phyloP scores from a whole-genome alignment of 306 rosid genomes.

The Mimosa bimucronata region DNA sequence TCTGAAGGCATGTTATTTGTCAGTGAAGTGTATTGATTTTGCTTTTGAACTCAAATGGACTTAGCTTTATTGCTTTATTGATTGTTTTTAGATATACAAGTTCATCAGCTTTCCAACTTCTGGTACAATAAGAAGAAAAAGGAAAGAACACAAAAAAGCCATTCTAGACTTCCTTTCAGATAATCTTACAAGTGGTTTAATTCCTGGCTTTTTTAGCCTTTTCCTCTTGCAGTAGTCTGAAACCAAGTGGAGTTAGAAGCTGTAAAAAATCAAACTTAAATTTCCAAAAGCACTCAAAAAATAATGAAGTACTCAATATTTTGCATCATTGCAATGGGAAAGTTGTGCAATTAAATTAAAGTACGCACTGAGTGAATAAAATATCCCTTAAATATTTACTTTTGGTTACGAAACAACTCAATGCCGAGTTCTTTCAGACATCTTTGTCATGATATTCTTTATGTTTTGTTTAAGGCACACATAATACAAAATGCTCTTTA shows the following conservation, averaged over 20 bases:
- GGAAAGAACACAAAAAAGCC: background rate
- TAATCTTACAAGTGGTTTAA: background rate
- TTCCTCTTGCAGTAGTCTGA: background rate
- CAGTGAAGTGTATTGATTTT: background rate
- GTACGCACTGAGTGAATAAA: background rate
- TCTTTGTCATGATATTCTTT: conserved; percentile 19
- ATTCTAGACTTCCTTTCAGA: background rate
- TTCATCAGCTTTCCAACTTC: conserved; percentile 8
- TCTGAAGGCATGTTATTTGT: conserved; percentile 1
- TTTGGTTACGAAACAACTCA: background rate
- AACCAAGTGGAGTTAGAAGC: background rate
- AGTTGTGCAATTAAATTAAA: background rate
- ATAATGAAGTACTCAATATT: conserved; percentile 5
- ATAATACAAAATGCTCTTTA: conserved; percentile 26
- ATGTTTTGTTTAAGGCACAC: background rate
- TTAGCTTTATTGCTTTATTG: conserved; percentile 11
- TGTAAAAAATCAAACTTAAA: conserved; percentile 7
- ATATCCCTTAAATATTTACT: background rate
- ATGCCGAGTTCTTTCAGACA: conserved; percentile 5
- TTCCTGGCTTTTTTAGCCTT: background rate
- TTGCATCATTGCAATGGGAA: conserved; percentile 8
- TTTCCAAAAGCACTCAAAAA: conserved; percentile 11
- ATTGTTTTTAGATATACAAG: conserved; percentile 10
- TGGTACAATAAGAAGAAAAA: background rate
- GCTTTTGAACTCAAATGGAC: conserved; percentile 13